Conservation (phyloP, 1,284 basidiomycete species). For the Malassezia nana region DNA sequence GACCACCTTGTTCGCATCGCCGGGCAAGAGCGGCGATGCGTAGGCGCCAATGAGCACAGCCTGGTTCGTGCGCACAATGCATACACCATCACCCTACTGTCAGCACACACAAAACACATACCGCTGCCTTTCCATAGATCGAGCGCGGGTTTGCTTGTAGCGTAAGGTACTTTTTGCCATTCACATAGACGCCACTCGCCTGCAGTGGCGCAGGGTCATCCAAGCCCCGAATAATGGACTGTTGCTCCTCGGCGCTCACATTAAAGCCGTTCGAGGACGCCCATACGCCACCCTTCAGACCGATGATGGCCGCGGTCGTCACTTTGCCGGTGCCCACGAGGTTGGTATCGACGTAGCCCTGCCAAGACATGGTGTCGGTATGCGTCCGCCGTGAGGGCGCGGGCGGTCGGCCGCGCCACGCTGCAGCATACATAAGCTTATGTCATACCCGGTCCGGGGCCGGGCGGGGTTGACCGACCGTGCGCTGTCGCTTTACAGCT, state of each 20-base stretch:
- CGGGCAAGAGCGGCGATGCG: constrained; percentile 56
- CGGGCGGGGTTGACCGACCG: neutral
- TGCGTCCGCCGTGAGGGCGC: neutral
- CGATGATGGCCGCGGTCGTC: constrained; percentile 71
- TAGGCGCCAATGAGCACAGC: constrained; percentile 78
- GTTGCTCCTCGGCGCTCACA: constrained; percentile 67
- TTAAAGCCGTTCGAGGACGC: constrained; percentile 64
- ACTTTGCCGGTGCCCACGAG: constrained; percentile 70
- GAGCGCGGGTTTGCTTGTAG: constrained; percentile 57
- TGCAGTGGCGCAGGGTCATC: constrained; percentile 50
- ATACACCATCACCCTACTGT: constrained; percentile 63
- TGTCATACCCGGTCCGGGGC: neutral
- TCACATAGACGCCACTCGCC: constrained; percentile 61
- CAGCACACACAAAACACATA: constrained; percentile 50
- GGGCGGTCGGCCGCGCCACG: neutral
- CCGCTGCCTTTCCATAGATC: constrained; percentile 72
- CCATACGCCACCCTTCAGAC: constrained; percentile 77
- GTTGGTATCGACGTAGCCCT: constrained; percentile 78
- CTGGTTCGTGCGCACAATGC: constrained; percentile 78
- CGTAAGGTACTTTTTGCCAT: constrained; percentile 70
- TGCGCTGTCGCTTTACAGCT: neutral
- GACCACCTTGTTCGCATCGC: constrained; percentile 64
- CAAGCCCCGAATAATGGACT: constrained; percentile 58
- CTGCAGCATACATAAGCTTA: neutral
- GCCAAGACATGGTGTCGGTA: constrained; percentile 33